A percentile compares a stretch with the other conserved stretches of the same genome.
phyloP scores from a whole-genome alignment of 495 filamentous ascomycete species.

The Podospora australis region DNA sequence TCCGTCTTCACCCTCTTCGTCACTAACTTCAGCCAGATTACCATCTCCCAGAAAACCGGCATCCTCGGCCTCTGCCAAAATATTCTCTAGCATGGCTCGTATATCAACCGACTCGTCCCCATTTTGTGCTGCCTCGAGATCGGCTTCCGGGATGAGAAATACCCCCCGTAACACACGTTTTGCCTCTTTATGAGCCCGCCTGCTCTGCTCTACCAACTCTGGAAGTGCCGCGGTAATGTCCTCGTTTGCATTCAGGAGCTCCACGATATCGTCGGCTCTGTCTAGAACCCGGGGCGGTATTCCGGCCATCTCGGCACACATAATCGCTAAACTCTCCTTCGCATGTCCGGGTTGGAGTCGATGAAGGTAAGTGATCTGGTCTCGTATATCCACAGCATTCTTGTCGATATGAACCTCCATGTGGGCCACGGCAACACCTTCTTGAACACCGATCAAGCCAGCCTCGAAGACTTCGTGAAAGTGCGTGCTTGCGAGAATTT shows the following conservation, averaged over 20 bases:
- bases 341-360: slow-evolving; percentile 65
- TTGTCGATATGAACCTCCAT: slow-evolving; percentile 80
- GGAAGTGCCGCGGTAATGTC: slow-evolving; percentile 18
- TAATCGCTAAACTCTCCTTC: slow-evolving; percentile 75
- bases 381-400: slow-evolving; percentile 49
- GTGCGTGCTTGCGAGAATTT: slow-evolving; percentile 83
- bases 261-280: slow-evolving; percentile 69
- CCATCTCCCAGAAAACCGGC: background rate
- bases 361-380: slow-evolving; percentile 86
- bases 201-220: slow-evolving; percentile 11
- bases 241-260: slow-evolving; percentile 56
- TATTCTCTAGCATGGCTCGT: background rate
- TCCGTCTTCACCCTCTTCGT: background rate
- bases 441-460: slow-evolving; percentile 53
- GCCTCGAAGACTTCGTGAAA: slow-evolving; percentile 91
- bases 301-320: slow-evolving; percentile 80
- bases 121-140: background rate
- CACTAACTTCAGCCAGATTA: background rate
- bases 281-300: slow-evolving; percentile 64
- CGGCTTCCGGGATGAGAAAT: slow-evolving; percentile 3
- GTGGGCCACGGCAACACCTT: slow-evolving; percentile 63
- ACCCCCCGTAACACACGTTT: slow-evolving; percentile 16
- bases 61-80: background rate
- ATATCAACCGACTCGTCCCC: background rate
- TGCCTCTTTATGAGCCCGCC: slow-evolving; percentile 6